A percentile compares a stretch with the other conserved stretches of the same genome.
Conservation (phyloP, 495 filamentous ascomycete genomes). For the Penicillium cinerascens region DNA sequence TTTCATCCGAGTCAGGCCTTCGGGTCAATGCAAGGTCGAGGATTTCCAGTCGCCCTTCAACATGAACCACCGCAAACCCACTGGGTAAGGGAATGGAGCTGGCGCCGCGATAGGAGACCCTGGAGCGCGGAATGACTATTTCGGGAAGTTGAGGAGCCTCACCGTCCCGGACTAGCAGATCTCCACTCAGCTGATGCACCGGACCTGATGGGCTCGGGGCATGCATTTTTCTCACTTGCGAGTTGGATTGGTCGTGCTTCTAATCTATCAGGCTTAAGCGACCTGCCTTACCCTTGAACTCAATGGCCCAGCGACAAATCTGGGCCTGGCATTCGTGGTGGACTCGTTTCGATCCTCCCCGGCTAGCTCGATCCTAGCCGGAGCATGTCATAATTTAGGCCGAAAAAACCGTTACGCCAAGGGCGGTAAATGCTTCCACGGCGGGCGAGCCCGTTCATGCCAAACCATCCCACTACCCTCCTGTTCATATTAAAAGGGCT, state of each 20-base stretch:
- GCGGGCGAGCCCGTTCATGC: constrained; percentile 36
- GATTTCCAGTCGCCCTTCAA: background rate
- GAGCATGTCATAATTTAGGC: constrained; percentile 23
- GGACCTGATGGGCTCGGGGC: constrained; percentile 13
- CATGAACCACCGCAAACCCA: background rate
- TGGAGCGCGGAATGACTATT: background rate
- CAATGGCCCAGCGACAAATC: constrained; percentile 19
- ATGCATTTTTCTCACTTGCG: constrained; percentile 4
- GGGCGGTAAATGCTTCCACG: constrained; percentile 23
- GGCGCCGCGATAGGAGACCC: background rate
- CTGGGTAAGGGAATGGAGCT: too few species aligned
- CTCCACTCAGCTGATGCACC: constrained; percentile 34
- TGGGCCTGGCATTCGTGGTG: constrained; percentile 6
- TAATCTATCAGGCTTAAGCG: constrained; percentile 19
- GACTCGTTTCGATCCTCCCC: constrained; percentile 19
- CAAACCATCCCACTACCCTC: constrained; percentile 28
- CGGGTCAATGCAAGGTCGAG: background rate
- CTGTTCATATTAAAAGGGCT: background rate
- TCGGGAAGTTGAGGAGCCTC: constrained; percentile 18
- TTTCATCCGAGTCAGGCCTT: background rate
- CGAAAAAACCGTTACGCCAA: constrained; percentile 42
- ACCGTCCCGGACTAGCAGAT: constrained; percentile 8
- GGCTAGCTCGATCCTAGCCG: constrained; percentile 23
- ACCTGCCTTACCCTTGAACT: constrained; percentile 23
- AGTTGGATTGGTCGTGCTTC: constrained; percentile 12